A percentile compares a stretch with the other conserved stretches of the same genome.
Evolutionary conservation across 116 monocot species (phyloP).

Genomic region (Phalaenopsis hybrid): DNA sequence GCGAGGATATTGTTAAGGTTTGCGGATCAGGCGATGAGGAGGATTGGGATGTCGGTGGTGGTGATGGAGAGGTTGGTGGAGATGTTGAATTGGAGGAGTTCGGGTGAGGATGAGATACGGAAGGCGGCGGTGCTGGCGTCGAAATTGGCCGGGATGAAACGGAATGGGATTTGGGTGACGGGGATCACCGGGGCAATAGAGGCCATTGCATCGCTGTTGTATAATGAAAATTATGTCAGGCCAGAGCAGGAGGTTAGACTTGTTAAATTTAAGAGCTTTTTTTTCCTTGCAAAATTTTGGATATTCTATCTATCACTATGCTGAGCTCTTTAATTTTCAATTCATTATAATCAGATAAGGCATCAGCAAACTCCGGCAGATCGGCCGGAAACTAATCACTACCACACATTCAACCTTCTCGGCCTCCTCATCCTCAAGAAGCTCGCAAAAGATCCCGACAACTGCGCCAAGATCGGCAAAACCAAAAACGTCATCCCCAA

Average conservation of each 20-base stretch:
- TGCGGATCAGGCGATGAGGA: conserved; percentile 38
- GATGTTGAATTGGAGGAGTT: conserved; percentile 73
- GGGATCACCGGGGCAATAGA: conserved; percentile 62
- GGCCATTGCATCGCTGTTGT: conserved; percentile 51
- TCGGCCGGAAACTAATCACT: conserved; percentile 3
- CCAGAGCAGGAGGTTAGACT: conserved; percentile 1
- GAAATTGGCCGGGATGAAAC: conserved; percentile 40
- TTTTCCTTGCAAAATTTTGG: neutral
- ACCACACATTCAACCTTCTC: conserved; percentile 22
- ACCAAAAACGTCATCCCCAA: conserved; percentile 30
- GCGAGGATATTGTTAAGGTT: conserved; percentile 36
- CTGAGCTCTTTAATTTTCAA: too few relatives aligned
- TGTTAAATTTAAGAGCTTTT: neutral
- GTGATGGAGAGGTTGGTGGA: conserved; percentile 54
- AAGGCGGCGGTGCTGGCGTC: conserved; percentile 36
- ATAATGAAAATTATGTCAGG: conserved; percentile 8
- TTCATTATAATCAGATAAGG: too few relatives aligned
- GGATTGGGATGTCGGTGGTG: conserved; percentile 31
- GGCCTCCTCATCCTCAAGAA: conserved; percentile 42
- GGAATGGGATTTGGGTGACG: conserved; percentile 37
- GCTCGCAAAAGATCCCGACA: conserved; percentile 26
- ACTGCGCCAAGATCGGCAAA: conserved; percentile 43
- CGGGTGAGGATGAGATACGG: conserved; percentile 41
- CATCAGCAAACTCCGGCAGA: neutral
- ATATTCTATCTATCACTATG: neutral